These are phyloP conservation scores for Triticum urartu DNA, from an alignment of 176 grass and related monocot species.

Conservation along the genomic window DNA sequence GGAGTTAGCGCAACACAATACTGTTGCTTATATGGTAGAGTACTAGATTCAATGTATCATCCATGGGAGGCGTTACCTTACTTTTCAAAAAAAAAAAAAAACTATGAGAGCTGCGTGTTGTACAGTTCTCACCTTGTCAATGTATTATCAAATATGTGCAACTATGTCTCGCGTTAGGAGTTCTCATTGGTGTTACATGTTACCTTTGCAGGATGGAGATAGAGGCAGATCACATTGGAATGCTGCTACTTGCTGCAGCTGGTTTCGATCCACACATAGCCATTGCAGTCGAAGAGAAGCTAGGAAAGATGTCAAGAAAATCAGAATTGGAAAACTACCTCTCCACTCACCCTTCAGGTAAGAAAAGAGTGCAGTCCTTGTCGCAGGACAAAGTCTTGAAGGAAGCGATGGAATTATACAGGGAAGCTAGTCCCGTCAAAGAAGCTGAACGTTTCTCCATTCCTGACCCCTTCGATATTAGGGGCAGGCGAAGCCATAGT, in stretches of 20 bases:
- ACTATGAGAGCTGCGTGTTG: background rate
- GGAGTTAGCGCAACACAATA: background rate
- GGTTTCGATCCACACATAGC: conserved; percentile 85
- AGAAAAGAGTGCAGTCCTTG: conserved; percentile 69
- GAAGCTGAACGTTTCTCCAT: background rate
- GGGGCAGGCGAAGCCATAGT: background rate
- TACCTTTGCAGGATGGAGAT: conserved; percentile 79
- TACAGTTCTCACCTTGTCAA: background rate
- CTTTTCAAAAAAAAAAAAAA: too few species aligned
- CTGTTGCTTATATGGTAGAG: background rate
- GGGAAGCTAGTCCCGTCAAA: conserved; percentile 36
- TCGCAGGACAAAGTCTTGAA: conserved; percentile 62
- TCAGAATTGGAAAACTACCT: conserved; percentile 65
- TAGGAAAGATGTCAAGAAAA: conserved; percentile 67
- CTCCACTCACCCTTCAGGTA: conserved; percentile 86
- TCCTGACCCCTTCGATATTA: background rate
- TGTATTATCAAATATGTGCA: background rate
- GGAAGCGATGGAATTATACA: conserved; percentile 71
- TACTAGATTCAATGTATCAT: background rate
- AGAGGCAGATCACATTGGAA: conserved; percentile 91
- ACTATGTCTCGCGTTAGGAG: background rate
- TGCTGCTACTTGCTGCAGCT: conserved; percentile 75
- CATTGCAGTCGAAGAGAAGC: conserved; percentile 60
- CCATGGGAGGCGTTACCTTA: background rate
- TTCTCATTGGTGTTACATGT: background rate